Evolutionary conservation across 2,329 filamentous ascomycete species (phyloP).

Genomic region (Ophiostoma montium): DNA sequence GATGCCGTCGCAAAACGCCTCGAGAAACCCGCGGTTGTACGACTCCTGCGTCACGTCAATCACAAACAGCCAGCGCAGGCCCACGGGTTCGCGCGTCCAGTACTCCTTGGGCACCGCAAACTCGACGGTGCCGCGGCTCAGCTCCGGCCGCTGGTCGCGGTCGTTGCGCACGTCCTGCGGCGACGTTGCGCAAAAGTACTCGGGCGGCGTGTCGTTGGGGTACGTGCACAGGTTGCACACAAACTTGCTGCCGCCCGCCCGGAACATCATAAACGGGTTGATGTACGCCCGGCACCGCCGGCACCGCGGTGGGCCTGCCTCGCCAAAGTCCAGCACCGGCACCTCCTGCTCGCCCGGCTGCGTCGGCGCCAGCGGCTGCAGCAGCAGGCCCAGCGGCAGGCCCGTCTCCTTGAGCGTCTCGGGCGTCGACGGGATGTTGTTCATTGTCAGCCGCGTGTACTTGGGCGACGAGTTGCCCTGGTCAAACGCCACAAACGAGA

Average conservation of each 20-base stretch:
- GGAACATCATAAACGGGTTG: slow-evolving; percentile 98
- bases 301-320: slow-evolving; percentile 78
- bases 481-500: slow-evolving; percentile 87
- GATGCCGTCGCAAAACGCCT: slow-evolving; percentile 83
- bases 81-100: slow-evolving; percentile 88
- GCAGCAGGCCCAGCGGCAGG: slow-evolving; percentile 70
- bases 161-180: slow-evolving; percentile 79
- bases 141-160: slow-evolving; percentile 74
- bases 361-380: slow-evolving; percentile 76
- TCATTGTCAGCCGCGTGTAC: slow-evolving; percentile 79
- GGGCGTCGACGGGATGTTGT: slow-evolving; percentile 73
- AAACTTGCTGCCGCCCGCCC: slow-evolving; percentile 85
- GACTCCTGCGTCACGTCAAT: slow-evolving; percentile 90
- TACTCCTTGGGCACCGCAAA: slow-evolving; percentile 97
- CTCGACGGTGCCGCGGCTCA: slow-evolving; percentile 85
- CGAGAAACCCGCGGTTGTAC: slow-evolving; percentile 77
- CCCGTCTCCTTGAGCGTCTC: slow-evolving; percentile 71
- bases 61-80: slow-evolving; percentile 75
- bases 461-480: slow-evolving; percentile 96
- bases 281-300: slow-evolving; percentile 90
- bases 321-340: slow-evolving; percentile 90
- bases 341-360: slow-evolving; percentile 77
- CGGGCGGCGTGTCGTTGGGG: slow-evolving; percentile 80
- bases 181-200: slow-evolving; percentile 88
- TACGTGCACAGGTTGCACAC: slow-evolving; percentile 98